Evolutionary conservation across 257 asterid genomes (phyloP), one percentile per base, ranked within the genome.

Genomic region (Solanum sejunctum): DNA sequence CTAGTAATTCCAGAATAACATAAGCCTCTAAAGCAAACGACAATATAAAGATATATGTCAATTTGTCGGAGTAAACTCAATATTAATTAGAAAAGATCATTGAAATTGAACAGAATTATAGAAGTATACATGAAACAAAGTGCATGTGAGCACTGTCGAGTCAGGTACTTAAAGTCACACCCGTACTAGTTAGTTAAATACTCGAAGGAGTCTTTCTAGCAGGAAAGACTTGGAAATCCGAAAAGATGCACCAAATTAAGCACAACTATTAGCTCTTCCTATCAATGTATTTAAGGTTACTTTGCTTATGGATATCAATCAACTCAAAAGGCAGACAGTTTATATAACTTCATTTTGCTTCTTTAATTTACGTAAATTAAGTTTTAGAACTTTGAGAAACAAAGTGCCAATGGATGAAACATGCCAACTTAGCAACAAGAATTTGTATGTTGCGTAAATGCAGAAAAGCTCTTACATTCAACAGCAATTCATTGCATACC

Each of bases 381-480:
- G 12, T 32, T 16, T 69, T 39, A 16, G 51, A 10, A 20, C 54
- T 41, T 70, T 3, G 32, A 18, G 55, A 15, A 20, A 41, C 54
- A 41, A 8, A 72, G 71, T 52, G 11, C 56, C 80, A 20, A 43
- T 28, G 0, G 80, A 43, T 72, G 56, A 63, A 23, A 58, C 21
- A 18, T 23, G 54, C 12, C 56, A 81, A 67, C 73, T 15, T 36
- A 18, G 61, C 23, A 23, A 51, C 26, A 77, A 26, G 61, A 32
- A 12, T 1, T 43, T 51, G 41, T 75, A 6, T 11, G 41, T 28
- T 52, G 17, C 56, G 20, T 26, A 12, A 54, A 23, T 12, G 20
- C 64, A 26, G 28, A 67, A 70, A 80, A 13, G 18, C 47, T 64
- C 86, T 32, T 92, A 90, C 99, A 95, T 96, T 91, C 83, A 96